Percentiles rank a stretch among this genome's conserved stretches.
Conservation (phyloP, 257 asterid genomes). For the Osmanthus fragrans region DNA sequence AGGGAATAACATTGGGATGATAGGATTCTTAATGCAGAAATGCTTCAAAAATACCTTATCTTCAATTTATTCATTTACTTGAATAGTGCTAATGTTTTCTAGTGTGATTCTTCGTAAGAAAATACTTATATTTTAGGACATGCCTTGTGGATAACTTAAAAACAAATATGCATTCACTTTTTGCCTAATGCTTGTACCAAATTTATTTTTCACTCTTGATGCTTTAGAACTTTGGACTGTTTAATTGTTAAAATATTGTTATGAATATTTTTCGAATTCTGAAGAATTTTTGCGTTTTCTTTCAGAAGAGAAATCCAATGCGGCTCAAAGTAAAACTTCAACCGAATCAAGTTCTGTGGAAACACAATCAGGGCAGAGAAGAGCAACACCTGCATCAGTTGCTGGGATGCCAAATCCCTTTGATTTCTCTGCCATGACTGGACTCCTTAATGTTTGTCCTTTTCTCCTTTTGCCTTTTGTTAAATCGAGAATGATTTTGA, state of each 20-base stretch:
- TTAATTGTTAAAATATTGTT: not conserved
- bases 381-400: conserved; percentile 3
- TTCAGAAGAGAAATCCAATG: conserved; percentile 58
- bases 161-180: not conserved
- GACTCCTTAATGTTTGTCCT: conserved; percentile 74
- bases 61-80: not conserved
- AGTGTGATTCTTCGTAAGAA: not conserved
- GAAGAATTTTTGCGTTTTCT: not conserved
- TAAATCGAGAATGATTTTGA: not conserved
- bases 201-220: not conserved
- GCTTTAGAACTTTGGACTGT: not conserved
- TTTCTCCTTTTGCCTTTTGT: not conserved
- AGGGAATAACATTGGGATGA: not conserved
- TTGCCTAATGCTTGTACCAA: not conserved
- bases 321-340: conserved; percentile 40
- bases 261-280: not conserved
- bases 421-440: conserved; percentile 47
- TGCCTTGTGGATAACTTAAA: not conserved
- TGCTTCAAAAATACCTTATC: not conserved
- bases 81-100: not conserved
- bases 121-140: not conserved
- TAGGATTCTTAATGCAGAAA: not conserved
- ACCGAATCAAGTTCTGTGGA: conserved; percentile 37
- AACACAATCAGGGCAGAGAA: conserved; percentile 42
- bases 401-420: conserved; percentile 21